phyloP scores from a whole-genome alignment of 129 eudicot genomes.

The Arctium minus region DNA sequence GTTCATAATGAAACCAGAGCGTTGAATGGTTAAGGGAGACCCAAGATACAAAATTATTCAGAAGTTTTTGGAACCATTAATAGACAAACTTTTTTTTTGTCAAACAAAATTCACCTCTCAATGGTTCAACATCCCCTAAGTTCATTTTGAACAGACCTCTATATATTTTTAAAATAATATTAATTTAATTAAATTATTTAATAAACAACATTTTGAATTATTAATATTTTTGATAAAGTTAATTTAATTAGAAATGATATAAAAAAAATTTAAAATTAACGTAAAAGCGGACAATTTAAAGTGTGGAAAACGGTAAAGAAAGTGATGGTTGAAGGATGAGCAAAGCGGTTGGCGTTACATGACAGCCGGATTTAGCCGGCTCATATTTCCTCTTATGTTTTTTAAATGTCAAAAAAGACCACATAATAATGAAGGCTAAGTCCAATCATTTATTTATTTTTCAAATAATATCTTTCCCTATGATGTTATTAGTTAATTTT shows the following conservation, averaged over 20 bases:
- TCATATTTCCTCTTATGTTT: constrained; percentile 1
- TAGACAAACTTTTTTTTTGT: too few species aligned
- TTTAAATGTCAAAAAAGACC: background rate
- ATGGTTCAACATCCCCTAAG: too few species aligned
- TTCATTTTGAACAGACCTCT: too few species aligned
- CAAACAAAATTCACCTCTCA: too few species aligned
- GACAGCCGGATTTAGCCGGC: constrained; percentile 35
- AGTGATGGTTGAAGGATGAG: constrained; percentile 7
- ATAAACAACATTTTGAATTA: background rate
- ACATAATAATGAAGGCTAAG: background rate
- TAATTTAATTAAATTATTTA: background rate
- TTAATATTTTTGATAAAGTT: background rate
- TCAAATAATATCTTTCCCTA: background rate
- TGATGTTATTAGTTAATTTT: background rate
- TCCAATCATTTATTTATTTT: background rate
- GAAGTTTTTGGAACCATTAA: too few species aligned
- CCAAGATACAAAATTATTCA: too few species aligned
- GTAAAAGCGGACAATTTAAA: background rate
- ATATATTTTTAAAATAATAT: too few species aligned
- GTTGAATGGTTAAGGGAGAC: too few species aligned
- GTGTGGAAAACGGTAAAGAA: background rate
- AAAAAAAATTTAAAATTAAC: background rate
- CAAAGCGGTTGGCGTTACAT: constrained; percentile 31
- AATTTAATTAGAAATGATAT: background rate
- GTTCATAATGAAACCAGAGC: too few species aligned